Evolutionary conservation across 768 basidiomycete genomes (phyloP).

Genomic region (Lactarius hatsudake): DNA sequence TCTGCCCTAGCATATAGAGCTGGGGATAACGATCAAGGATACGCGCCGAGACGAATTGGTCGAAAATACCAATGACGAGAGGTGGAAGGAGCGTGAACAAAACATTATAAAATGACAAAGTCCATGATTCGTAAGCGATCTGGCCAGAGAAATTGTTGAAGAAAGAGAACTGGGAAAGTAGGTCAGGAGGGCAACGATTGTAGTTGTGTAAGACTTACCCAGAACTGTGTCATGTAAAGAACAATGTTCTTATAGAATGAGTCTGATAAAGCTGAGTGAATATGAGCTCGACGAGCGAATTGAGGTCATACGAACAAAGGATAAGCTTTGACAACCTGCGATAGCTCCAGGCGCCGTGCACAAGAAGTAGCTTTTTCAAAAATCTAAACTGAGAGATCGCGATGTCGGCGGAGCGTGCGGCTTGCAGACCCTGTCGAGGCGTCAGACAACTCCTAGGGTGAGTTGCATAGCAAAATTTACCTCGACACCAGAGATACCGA

Average conservation of each 20-base stretch:
- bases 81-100: constrained; percentile 95
- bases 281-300: constrained; percentile 10
- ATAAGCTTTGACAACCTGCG: constrained; percentile 92
- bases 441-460: neutral
- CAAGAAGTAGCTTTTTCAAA: constrained; percentile 90
- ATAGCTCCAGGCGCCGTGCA: constrained; percentile 99
- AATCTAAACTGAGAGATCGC: constrained; percentile 97
- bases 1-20: constrained; percentile 90
- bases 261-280: constrained; percentile 45
- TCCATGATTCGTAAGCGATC: constrained; percentile 98
- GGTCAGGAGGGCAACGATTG: constrained; percentile 22
- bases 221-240: constrained; percentile 98
- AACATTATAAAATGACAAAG: constrained; percentile 94
- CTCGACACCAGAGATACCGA: constrained; percentile 97
- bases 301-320: constrained; percentile 61
- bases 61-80: constrained; percentile 95
- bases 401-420: constrained; percentile 94
- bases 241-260: constrained; percentile 99
- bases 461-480: constrained; percentile 37
- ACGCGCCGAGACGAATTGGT: constrained; percentile 96
- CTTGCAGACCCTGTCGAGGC: constrained; percentile 79
- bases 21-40: constrained; percentile 97
- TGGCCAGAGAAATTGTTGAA: constrained; percentile 99
- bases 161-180: constrained; percentile 81
- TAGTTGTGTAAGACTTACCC: constrained; percentile 53